A percentile compares a stretch with the other conserved stretches of the same genome.
Conservation (phyloP, 1,284 basidiomycete species). For the Malassezia restricta region DNA sequence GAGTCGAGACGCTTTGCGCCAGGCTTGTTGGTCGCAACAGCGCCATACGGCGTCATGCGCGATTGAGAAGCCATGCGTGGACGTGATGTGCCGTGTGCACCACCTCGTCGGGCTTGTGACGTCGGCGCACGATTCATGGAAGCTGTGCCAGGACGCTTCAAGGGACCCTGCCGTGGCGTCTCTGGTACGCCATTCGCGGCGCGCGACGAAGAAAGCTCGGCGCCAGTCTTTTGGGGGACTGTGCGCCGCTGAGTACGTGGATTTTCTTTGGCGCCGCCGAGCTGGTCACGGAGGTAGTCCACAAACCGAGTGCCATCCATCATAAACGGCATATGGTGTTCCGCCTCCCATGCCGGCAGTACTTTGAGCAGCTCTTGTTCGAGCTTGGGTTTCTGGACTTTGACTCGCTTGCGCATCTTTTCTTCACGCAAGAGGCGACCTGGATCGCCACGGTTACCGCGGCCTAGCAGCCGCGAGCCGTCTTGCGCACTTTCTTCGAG, state of each 20-base stretch:
- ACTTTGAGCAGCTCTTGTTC: constrained; percentile 70
- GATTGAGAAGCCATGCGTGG: constrained; percentile 1
- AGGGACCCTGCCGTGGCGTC: background rate
- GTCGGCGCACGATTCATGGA: background rate
- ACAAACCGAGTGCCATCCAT: constrained; percentile 74
- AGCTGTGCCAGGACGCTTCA: background rate
- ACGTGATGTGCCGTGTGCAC: background rate
- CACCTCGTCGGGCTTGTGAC: background rate
- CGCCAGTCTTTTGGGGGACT: no score
- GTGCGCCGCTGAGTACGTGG: background rate
- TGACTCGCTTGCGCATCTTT: constrained; percentile 93
- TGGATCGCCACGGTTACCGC: constrained; percentile 55
- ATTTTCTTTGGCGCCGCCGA: constrained; percentile 30
- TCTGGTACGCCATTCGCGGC: background rate
- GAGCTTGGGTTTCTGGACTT: constrained; percentile 72
- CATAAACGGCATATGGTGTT: constrained; percentile 63
- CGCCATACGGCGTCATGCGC: constrained; percentile 2
- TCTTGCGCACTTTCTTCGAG: constrained; percentile 58
- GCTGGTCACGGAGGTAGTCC: constrained; percentile 54
- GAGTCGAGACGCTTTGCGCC: background rate
- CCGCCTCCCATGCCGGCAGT: constrained; percentile 78
- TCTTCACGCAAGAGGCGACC: constrained; percentile 68
- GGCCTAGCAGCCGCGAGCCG: constrained; percentile 27
- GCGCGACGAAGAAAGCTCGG: background rate
- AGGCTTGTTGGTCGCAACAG: background rate